Conservation (phyloP, 805 yeast genomes). For the Nakazawaea wickerhamii region DNA sequence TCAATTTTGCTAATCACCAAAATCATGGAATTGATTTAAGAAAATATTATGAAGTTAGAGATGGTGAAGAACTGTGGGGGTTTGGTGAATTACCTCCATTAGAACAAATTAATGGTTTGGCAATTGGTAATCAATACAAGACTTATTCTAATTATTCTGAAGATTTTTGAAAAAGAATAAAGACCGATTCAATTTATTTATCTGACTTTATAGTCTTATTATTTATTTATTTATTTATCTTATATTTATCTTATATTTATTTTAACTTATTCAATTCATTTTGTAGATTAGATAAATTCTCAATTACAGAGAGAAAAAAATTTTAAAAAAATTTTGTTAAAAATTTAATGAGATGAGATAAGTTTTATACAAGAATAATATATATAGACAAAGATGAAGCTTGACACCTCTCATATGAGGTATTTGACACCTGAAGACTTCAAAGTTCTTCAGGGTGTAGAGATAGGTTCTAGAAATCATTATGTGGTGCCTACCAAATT, state of each 20-base stretch:
- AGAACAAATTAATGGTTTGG: constrained; percentile 38
- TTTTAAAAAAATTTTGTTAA: constrained; percentile 1
- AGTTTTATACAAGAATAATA: neutral
- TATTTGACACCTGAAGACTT: constrained; percentile 89
- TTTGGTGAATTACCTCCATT: constrained; percentile 41
- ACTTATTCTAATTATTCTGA: constrained; percentile 16
- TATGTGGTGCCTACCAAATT: constrained; percentile 89
- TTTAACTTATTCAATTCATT: too few species aligned
- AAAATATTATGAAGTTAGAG: constrained; percentile 51
- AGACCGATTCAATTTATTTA: neutral
- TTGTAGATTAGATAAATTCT: too few species aligned
- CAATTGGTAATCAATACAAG: constrained; percentile 15
- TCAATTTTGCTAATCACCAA: constrained; percentile 75
- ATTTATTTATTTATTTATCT: constrained; percentile 1
- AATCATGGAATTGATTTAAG: constrained; percentile 73
- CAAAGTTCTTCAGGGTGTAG: constrained; percentile 82
- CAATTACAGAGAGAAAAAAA: too few species aligned
- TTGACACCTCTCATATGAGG: constrained; percentile 91
- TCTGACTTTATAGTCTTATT: neutral
- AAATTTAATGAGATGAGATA: neutral
- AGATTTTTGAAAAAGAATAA: constrained; percentile 3
- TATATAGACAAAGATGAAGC: constrained; percentile 54
- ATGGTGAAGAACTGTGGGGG: constrained; percentile 56
- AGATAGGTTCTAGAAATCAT: constrained; percentile 86
- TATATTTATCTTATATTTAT: too few species aligned